phyloP scores from a whole-genome alignment of 768 basidiomycete genomes.

The Rhodotorula toruloides region DNA sequence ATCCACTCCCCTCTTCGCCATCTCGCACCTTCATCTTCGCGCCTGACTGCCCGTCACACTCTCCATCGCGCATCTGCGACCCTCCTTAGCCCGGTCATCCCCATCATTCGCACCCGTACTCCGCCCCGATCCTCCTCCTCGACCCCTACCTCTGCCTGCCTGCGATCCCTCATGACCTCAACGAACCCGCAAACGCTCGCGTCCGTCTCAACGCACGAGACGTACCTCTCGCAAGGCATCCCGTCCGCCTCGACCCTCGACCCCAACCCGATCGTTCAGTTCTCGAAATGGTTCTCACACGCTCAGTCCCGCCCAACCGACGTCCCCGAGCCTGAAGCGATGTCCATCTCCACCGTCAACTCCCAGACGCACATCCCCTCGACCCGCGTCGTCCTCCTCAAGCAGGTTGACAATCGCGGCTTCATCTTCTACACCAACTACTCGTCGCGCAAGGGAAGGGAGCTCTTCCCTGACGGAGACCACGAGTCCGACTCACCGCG shows the following conservation, averaged over 20 bases:
- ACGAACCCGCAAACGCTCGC: not conserved
- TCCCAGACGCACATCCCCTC: conserved; percentile 58
- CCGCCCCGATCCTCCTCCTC: no score
- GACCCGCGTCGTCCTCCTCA: conserved; percentile 82
- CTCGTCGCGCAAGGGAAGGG: conserved; percentile 80
- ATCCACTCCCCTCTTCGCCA: no score
- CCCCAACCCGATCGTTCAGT: conserved; percentile 73
- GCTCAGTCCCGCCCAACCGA: conserved; percentile 44
- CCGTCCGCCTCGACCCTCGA: conserved; percentile 46
- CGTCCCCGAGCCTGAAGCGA: conserved; percentile 83
- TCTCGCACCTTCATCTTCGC: no score
- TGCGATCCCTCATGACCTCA: not conserved
- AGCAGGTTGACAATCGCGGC: conserved; percentile 72
- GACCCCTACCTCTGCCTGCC: not conserved
- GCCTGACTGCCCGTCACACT: no score
- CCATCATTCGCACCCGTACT: no score
- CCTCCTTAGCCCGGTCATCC: no score
- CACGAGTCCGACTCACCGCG: conserved; percentile 3
- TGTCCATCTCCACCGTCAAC: conserved; percentile 68
- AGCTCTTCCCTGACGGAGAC: conserved; percentile 52
- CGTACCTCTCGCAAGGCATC: conserved; percentile 37
- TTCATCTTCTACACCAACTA: conserved; percentile 99
- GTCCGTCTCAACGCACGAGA: conserved; percentile 24
- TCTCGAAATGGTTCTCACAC: conserved; percentile 73
- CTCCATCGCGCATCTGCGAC: no score